Evolutionary conservation across 768 basidiomycete species (phyloP).

Genomic region (Lyophyllum decastes): DNA sequence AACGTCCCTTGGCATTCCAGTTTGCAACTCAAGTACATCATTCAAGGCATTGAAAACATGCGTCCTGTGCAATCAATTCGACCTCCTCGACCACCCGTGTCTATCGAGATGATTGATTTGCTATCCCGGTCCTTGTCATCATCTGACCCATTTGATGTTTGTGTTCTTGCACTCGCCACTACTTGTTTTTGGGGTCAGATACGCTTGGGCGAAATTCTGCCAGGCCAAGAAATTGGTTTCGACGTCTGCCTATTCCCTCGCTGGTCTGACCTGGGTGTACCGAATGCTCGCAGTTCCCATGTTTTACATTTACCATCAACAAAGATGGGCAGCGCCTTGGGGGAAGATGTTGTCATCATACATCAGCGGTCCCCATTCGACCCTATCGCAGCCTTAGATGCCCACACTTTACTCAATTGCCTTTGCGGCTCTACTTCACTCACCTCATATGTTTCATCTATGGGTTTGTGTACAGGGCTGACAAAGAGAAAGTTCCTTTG

Average conservation of each 20-base stretch:
- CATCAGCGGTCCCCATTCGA: neutral
- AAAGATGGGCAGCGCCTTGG: neutral
- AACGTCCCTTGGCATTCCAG: constrained; percentile 21
- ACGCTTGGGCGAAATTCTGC: constrained; percentile 32
- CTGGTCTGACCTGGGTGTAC: neutral
- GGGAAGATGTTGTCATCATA: neutral
- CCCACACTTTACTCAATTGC: neutral
- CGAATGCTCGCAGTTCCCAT: neutral
- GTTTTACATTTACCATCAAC: neutral
- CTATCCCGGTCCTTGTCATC: constrained; percentile 12
- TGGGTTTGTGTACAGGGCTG: neutral
- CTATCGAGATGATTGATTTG: constrained; percentile 13
- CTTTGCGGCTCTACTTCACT: neutral
- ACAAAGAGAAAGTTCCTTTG: neutral
- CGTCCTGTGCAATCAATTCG: constrained; percentile 13
- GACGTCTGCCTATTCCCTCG: neutral
- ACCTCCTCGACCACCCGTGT: constrained; percentile 23
- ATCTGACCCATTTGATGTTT: too few species aligned
- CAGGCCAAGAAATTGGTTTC: constrained; percentile 2
- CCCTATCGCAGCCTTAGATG: neutral
- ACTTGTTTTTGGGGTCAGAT: constrained; percentile 33
- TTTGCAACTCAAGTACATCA: constrained; percentile 19
- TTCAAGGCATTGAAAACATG: constrained; percentile 24
- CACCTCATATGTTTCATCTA: neutral
- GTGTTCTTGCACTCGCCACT: constrained; percentile 14